These are phyloP conservation scores for Cinnamomum micranthum DNA, from an alignment of 164 flowering plant genomes.

Conservation along the genomic window DNA sequence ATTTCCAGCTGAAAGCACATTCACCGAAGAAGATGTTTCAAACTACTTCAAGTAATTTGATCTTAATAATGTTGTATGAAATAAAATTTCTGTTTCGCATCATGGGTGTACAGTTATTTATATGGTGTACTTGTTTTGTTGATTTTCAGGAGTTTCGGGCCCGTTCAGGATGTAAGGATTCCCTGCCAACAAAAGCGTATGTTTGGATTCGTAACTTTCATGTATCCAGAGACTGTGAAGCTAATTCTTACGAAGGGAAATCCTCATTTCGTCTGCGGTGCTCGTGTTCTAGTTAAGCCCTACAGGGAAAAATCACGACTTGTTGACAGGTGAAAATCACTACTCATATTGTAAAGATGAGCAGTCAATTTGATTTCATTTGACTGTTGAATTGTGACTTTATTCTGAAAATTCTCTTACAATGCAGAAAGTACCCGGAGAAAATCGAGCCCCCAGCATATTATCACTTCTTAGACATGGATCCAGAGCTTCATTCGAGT, in stretches of 20 bases:
- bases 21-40: constrained; percentile 82
- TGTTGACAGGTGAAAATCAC: constrained; percentile 46
- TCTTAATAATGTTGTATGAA: neutral
- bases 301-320: constrained; percentile 79
- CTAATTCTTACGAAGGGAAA: constrained; percentile 61
- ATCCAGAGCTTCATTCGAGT: constrained; percentile 50
- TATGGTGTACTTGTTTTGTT: neutral
- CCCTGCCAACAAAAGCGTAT: constrained; percentile 89
- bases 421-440: constrained; percentile 50
- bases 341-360: neutral
- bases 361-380: neutral
- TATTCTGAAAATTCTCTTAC: neutral
- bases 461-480: constrained; percentile 42
- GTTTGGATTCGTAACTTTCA: constrained; percentile 94
- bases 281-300: constrained; percentile 98
- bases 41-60: constrained; percentile 64
- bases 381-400: neutral
- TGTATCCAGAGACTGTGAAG: constrained; percentile 65
- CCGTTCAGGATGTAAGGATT: constrained; percentile 94
- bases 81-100: neutral
- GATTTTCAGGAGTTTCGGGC: constrained; percentile 59
- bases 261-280: constrained; percentile 84
- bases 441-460: constrained; percentile 36
- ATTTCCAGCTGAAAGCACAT: constrained; percentile 90
- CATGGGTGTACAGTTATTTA: neutral